Conservation (phyloP, 1,284 basidiomycete species). For the Cutaneotrichosporon sp. region DNA sequence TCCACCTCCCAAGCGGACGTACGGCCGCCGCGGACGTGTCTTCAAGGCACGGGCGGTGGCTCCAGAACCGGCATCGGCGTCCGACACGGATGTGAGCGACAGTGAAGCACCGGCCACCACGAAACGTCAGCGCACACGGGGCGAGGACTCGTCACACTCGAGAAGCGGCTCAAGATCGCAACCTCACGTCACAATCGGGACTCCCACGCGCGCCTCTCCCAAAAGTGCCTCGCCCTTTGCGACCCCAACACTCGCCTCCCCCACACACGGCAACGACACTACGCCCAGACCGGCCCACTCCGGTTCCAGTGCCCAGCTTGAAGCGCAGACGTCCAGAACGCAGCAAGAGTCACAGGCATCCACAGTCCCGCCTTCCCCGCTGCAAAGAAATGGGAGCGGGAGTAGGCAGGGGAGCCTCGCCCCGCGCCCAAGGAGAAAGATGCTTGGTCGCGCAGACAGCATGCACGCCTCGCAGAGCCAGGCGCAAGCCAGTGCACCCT, state of each 20-base stretch:
- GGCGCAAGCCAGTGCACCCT: slow-evolving; percentile 6
- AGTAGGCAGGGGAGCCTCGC: not conserved
- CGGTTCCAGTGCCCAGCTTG: too few relatives aligned
- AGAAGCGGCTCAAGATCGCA: not conserved
- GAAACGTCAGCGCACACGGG: not conserved
- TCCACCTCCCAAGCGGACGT: slow-evolving; percentile 2
- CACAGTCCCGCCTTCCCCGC: not conserved
- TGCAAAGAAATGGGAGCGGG: slow-evolving; percentile 4
- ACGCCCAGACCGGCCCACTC: too few relatives aligned
- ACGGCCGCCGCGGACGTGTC: not conserved
- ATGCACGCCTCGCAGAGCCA: slow-evolving; percentile 23
- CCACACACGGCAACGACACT: not conserved
- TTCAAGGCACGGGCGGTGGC: not conserved
- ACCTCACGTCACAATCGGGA: not conserved
- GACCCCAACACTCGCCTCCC: not conserved
- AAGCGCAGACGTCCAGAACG: not conserved
- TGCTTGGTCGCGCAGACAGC: slow-evolving; percentile 48
- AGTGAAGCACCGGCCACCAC: not conserved
- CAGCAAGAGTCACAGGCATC: not conserved
- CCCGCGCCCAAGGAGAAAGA: slow-evolving; percentile 23
- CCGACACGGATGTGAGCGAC: slow-evolving; percentile 8
- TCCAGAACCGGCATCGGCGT: not conserved
- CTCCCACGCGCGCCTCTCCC: too few relatives aligned
- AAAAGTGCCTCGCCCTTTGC: not conserved
- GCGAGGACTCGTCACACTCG: not conserved